Evolutionary conservation across 2,329 filamentous ascomycete species (phyloP), one percentile per base, ranked within the genome.

Genomic region (Aspergillus aculeatus): DNA sequence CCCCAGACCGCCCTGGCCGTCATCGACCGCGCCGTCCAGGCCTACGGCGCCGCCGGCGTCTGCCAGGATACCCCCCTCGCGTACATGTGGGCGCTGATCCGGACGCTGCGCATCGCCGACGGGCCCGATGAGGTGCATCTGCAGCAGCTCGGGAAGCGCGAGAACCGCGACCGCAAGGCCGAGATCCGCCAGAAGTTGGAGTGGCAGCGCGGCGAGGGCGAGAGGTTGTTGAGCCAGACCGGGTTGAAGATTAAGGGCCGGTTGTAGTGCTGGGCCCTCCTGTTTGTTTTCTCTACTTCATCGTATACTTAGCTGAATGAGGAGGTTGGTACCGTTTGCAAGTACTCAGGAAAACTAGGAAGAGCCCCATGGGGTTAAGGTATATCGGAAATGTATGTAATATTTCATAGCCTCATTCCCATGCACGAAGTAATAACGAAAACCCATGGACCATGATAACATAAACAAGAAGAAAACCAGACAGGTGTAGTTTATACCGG

Each of bases 111-210:
- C 62, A 86, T 96, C 67, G 92, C 92, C 0, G 95, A 99, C 77
- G 95, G 95, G 0, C 95, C 95, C 0, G 95, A 99, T 78, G 95
- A 99, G 85, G 95, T 98, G 62, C 95, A 96, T 76, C 78, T 93
- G 78, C 64, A 81, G 75, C 76, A 80, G 78, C 70, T 83, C 77
- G 77, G 86, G 73, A 65, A 78, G 80, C 67, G 86, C 81, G 67
- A 85, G 82, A 80, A 84, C 75, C 71, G 80, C 75, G 60, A 81
- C 75, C 67, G 81, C 66, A 75, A 78, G 73, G 73, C 80, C 71
- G 66, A 75, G 63, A 62, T 77, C 54, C 57, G 72, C 68, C 64
- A 77, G 66, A 69, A 80, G 78, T 65, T 80, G 65, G 68, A 75
- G 38, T 77, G 75, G 75, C 78, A 80, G 69, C 72, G 65, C 29